Percentiles rank a stretch among this genome's conserved stretches.
phyloP scores from a whole-genome alignment of 202 grass and related monocot species.

The Zizania palustris region DNA sequence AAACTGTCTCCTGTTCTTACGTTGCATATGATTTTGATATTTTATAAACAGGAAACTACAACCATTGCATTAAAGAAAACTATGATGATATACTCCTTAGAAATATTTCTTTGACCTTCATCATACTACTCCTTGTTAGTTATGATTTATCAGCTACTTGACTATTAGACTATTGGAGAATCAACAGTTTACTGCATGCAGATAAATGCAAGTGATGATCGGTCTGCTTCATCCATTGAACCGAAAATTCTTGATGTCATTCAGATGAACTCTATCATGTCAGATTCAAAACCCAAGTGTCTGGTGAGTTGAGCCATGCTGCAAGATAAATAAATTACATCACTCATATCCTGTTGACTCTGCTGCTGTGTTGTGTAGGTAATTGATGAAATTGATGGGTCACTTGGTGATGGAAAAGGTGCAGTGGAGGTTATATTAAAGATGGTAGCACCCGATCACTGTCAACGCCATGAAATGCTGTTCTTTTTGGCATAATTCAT shows the following conservation, averaged over 20 bases:
- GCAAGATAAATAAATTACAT: slow-evolving; percentile 21
- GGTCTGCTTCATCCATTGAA: slow-evolving; percentile 87
- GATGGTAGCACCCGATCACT: slow-evolving; percentile 56
- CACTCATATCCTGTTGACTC: slow-evolving; percentile 35
- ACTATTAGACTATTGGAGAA: slow-evolving; percentile 16
- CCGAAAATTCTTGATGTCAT: slow-evolving; percentile 92
- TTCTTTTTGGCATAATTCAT: slow-evolving; percentile 14
- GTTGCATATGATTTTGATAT: slow-evolving; percentile 20
- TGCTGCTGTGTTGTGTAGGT: slow-evolving; percentile 51
- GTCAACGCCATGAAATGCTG: not conserved
- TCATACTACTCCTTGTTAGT: slow-evolving; percentile 18
- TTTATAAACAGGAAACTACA: slow-evolving; percentile 5
- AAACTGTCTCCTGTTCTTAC: slow-evolving; percentile 22
- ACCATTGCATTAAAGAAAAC: slow-evolving; percentile 1
- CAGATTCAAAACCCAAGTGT: slow-evolving; percentile 92
- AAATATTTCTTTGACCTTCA: slow-evolving; percentile 15
- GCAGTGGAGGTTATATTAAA: slow-evolving; percentile 90
- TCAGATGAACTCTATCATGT: slow-evolving; percentile 97
- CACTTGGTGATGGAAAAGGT: slow-evolving; percentile 90
- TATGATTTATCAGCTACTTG: slow-evolving; percentile 5
- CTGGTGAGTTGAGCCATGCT: slow-evolving; percentile 66
- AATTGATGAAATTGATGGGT: slow-evolving; percentile 99
- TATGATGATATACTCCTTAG: slow-evolving; percentile 4
- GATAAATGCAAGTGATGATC: slow-evolving; percentile 98
- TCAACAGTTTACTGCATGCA: slow-evolving; percentile 37